phyloP scores from a whole-genome alignment of 768 basidiomycete genomes.

The Termitomyces sp. region DNA sequence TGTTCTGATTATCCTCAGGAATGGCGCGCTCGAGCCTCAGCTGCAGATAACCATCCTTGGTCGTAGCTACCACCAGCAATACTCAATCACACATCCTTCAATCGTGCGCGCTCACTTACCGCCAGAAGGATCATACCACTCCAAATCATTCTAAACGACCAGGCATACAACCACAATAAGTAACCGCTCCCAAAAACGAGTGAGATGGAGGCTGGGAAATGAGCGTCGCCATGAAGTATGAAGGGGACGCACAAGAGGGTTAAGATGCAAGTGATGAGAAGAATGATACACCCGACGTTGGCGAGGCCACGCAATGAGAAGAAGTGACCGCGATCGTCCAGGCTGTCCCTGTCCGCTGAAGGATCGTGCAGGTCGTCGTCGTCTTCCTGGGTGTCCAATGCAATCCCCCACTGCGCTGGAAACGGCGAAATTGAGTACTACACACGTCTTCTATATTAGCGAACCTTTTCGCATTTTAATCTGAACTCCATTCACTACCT shows the following conservation, averaged over 20 bases:
- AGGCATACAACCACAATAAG: neutral
- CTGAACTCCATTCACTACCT: too few species aligned
- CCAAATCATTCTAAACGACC: slow-evolving; percentile 60
- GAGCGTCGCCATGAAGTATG: too few species aligned
- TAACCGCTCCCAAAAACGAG: neutral
- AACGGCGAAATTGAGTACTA: slow-evolving; percentile 39
- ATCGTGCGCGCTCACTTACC: slow-evolving; percentile 15
- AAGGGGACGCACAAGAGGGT: slow-evolving; percentile 47
- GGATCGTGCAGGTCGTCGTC: slow-evolving; percentile 67
- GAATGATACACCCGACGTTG: slow-evolving; percentile 61
- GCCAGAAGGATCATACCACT: slow-evolving; percentile 72
- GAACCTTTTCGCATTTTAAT: too few species aligned
- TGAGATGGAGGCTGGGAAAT: too few species aligned
- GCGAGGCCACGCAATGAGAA: slow-evolving; percentile 56
- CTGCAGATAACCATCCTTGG: slow-evolving; percentile 61
- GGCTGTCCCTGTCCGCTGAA: slow-evolving; percentile 46
- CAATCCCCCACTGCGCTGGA: slow-evolving; percentile 42
- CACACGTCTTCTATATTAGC: slow-evolving; percentile 10
- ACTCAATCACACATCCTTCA: neutral
- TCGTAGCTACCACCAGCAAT: slow-evolving; percentile 38
- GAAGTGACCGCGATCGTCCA: slow-evolving; percentile 51
- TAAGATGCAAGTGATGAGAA: slow-evolving; percentile 44
- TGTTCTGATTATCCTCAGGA: slow-evolving; percentile 46
- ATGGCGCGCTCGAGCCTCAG: slow-evolving; percentile 57
- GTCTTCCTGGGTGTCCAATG: slow-evolving; percentile 39